Conservation (phyloP, 495 filamentous ascomycete species). For the Aspergillus affinis region DNA sequence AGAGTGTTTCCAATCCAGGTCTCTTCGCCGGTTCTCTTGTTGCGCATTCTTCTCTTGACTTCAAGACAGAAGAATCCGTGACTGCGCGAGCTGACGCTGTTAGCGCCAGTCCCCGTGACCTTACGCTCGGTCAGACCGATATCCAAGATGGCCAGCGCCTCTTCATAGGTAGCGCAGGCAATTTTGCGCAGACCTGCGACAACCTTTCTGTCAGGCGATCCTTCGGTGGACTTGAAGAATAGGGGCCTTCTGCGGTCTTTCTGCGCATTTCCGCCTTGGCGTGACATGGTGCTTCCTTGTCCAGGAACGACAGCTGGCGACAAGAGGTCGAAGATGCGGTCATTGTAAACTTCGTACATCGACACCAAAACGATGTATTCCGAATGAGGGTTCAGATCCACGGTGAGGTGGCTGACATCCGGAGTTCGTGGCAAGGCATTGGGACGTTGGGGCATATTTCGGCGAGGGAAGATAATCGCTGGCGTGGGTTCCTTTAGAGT, state of each 20-base stretch:
- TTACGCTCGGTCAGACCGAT: constrained; percentile 83
- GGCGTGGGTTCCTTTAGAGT: constrained; percentile 50
- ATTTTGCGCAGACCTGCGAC: constrained; percentile 91
- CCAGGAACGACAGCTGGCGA: constrained; percentile 50
- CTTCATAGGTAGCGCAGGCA: constrained; percentile 77
- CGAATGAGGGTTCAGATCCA: constrained; percentile 66
- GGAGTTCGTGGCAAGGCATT: constrained; percentile 69
- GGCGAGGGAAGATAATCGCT: constrained; percentile 53
- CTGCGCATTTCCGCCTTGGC: constrained; percentile 37
- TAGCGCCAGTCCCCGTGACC: constrained; percentile 86
- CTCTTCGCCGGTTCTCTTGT: constrained; percentile 47
- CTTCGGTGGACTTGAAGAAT: constrained; percentile 85
- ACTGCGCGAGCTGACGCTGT: constrained; percentile 83
- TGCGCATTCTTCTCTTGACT: constrained; percentile 74
- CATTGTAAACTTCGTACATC: constrained; percentile 99
- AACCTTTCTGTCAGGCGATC: constrained; percentile 80
- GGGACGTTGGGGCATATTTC: constrained; percentile 59
- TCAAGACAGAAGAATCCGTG: constrained; percentile 98
- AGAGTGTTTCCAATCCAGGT: constrained; percentile 79
- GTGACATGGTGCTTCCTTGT: constrained; percentile 41
- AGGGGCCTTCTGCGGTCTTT: constrained; percentile 76
- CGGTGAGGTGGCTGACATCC: constrained; percentile 65
- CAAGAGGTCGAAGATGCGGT: constrained; percentile 92
- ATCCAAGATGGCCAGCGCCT: constrained; percentile 89
- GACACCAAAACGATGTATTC: constrained; percentile 90